Conservation (phyloP, 108 stramenopile species). For the Skeletonema potamos region DNA sequence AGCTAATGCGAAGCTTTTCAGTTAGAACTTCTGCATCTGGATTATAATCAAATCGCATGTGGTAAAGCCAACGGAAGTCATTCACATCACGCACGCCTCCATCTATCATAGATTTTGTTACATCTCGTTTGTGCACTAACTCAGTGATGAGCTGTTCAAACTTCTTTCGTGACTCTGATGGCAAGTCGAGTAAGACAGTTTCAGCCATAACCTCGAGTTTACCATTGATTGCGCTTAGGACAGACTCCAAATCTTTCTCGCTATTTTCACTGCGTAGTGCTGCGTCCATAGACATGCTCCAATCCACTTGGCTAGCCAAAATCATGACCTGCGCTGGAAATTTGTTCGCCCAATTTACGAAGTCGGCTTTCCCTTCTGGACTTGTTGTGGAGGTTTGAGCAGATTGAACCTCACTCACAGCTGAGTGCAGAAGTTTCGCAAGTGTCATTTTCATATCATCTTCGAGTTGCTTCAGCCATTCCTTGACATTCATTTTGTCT, state of each 20-base stretch:
- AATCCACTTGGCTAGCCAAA: constrained; percentile 89
- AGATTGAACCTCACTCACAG: constrained; percentile 71
- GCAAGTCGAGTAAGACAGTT: constrained; percentile 87
- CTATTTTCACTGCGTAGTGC: constrained; percentile 66
- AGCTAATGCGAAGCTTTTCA: constrained; percentile 79
- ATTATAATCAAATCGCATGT: constrained; percentile 89
- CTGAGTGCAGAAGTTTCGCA: constrained; percentile 77
- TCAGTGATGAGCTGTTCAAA: constrained; percentile 99
- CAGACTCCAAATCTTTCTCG: constrained; percentile 36
- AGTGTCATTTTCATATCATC: constrained; percentile 90
- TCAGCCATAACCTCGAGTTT: constrained; percentile 92
- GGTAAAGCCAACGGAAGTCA: constrained; percentile 93
- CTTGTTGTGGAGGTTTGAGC: constrained; percentile 23
- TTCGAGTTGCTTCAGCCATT: constrained; percentile 93
- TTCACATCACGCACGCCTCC: constrained; percentile 61
- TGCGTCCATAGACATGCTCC: constrained; percentile 88
- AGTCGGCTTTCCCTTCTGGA: constrained; percentile 49
- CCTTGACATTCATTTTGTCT: constrained; percentile 79
- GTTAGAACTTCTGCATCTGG: constrained; percentile 68
- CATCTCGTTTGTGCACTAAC: constrained; percentile 96
- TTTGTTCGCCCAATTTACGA: constrained; percentile 84
- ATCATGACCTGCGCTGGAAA: constrained; percentile 97
- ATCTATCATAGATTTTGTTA: constrained; percentile 82
- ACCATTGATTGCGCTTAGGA: constrained; percentile 55
- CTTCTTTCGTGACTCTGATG: constrained; percentile 88